A percentile compares a stretch with the other conserved stretches of the same genome.
phyloP scores from a whole-genome alignment of 2,329 filamentous ascomycete genomes.

The Penicillium aurantiogriseum region DNA sequence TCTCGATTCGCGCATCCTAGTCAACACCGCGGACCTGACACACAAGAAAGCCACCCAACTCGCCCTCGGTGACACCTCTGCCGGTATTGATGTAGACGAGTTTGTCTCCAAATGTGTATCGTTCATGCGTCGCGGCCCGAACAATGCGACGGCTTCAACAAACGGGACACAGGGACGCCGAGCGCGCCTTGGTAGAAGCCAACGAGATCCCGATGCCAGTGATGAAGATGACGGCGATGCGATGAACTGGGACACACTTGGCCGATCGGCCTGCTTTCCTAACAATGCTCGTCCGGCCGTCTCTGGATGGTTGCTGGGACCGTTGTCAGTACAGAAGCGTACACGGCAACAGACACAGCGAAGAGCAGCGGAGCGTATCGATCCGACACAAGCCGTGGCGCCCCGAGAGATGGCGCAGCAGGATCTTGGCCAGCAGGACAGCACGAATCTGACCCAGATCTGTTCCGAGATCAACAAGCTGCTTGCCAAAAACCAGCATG shows the following conservation, averaged over 20 bases:
- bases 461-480: conserved; percentile 71
- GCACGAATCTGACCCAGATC: conserved; percentile 73
- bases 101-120: conserved; percentile 86
- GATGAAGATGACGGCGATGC: conserved; percentile 67
- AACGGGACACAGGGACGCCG: conserved; percentile 40
- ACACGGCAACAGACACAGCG: conserved; percentile 68
- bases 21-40: conserved; percentile 75
- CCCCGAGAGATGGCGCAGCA: conserved; percentile 74
- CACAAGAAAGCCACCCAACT: conserved; percentile 75
- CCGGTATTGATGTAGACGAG: conserved; percentile 83
- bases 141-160: conserved; percentile 51
- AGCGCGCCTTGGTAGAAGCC: conserved; percentile 34
- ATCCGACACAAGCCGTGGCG: conserved; percentile 64
- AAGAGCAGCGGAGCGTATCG: conserved; percentile 65
- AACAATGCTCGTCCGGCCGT: conserved; percentile 71
- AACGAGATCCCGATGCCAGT: conserved; percentile 57
- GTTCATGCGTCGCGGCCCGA: conserved; percentile 73
- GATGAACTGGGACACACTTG: conserved; percentile 83
- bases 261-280: conserved; percentile 72
- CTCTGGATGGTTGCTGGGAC: conserved; percentile 81
- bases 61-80: conserved; percentile 67
- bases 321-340: conserved; percentile 85
- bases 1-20: conserved; percentile 82
- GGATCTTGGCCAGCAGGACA: conserved; percentile 73
- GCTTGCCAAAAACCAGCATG: conserved; percentile 48